Evolutionary conservation across 2,329 filamentous ascomycete species (phyloP).

Genomic region (Tolypocladium ovalisporum): DNA sequence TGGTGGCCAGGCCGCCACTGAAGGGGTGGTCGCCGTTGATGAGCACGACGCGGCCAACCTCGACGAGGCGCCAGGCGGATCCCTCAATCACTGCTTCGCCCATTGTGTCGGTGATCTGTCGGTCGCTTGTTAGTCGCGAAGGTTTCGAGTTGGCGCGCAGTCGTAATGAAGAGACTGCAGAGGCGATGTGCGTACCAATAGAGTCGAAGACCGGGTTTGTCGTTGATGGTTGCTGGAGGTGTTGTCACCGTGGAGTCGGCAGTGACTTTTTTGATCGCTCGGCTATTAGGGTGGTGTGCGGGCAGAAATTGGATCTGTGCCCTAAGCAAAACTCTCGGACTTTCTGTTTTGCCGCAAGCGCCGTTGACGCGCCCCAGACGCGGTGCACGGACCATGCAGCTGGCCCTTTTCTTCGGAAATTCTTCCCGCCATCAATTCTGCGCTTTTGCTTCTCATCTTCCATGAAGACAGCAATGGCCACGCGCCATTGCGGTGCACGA

Average conservation of each 20-base stretch:
- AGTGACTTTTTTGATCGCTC: constrained; percentile 29
- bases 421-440: neutral
- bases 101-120: constrained; percentile 58
- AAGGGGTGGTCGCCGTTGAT: constrained; percentile 70
- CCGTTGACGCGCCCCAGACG: neutral
- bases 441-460: neutral
- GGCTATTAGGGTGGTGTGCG: constrained; percentile 27
- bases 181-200: constrained; percentile 25
- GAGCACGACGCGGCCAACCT: constrained; percentile 95
- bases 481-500: neutral
- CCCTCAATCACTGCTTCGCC: constrained; percentile 72
- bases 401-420: constrained; percentile 1
- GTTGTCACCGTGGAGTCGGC: constrained; percentile 24
- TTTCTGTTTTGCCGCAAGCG: constrained; percentile 15
- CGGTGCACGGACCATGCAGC: constrained; percentile 6
- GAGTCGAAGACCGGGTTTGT: constrained; percentile 26
- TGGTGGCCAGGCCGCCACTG: constrained; percentile 78
- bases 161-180: constrained; percentile 8
- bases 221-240: constrained; percentile 26
- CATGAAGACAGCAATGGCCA: neutral
- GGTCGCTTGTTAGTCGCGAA: constrained; percentile 20
- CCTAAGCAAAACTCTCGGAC: constrained; percentile 27
- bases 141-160: constrained; percentile 11
- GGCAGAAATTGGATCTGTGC: constrained; percentile 29
- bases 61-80: constrained; percentile 88